Conservation (phyloP, 768 basidiomycete species). For the Basidioascus undulatus region DNA sequence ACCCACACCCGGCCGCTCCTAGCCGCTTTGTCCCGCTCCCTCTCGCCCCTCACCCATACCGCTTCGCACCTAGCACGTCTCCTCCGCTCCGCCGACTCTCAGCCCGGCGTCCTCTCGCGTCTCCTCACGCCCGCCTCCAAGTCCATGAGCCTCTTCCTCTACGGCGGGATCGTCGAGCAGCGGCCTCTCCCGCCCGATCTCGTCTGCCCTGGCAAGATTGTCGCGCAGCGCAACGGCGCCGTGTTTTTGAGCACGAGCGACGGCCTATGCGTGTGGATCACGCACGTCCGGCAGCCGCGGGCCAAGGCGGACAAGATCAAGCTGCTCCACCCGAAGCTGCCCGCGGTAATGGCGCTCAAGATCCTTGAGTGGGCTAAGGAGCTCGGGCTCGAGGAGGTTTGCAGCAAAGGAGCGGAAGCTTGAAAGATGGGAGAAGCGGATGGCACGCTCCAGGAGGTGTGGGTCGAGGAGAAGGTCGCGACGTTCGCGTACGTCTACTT, state of each 20-base stretch:
- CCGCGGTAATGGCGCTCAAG: conserved; percentile 11
- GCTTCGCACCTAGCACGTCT: conserved; percentile 11
- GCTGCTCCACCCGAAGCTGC: conserved; percentile 14
- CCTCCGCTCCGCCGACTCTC: conserved; percentile 13
- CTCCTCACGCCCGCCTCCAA: conserved; percentile 4
- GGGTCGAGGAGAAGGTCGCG: conserved; percentile 7
- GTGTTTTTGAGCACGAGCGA: conserved; percentile 13
- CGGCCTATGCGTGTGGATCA: conserved; percentile 12
- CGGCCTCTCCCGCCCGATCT: conserved; percentile 3
- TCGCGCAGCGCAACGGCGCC: conserved; percentile 13
- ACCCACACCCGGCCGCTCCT: conserved; percentile 9
- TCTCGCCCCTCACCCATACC: conserved; percentile 8
- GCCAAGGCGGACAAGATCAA: conserved; percentile 6
- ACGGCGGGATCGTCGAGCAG: conserved; percentile 13
- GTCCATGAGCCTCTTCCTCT: conserved; percentile 12
- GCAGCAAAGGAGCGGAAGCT: no score
- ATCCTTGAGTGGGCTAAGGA: conserved; percentile 6
- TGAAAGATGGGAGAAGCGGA: no score
- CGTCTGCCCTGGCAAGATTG: conserved; percentile 10
- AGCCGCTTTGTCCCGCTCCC: no score
- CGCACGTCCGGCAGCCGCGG: conserved; percentile 14
- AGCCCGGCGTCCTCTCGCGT: conserved; percentile 14
- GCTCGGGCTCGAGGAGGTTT: conserved; percentile 11
- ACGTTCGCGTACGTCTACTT: conserved; percentile 13
- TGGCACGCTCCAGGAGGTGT: conserved; percentile 15